Conservation (phyloP, 305 asterid species). For the Vinca major region DNA sequence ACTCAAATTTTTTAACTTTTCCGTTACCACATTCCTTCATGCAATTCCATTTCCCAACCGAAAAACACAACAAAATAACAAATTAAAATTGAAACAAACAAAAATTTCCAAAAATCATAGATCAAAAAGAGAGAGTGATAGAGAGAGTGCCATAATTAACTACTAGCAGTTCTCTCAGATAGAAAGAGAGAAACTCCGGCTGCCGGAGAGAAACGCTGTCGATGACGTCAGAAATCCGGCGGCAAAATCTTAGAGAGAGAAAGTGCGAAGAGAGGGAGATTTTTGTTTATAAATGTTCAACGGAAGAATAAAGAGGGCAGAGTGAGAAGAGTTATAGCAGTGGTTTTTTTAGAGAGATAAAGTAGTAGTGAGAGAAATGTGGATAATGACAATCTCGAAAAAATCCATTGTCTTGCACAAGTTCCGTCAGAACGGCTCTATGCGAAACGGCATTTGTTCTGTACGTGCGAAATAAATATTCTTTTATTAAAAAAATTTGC, state of each 20-base stretch:
- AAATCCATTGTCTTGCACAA: neutral
- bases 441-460: too few relatives aligned
- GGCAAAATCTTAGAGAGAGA: conserved; percentile 20
- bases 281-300: neutral
- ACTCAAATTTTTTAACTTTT: too few relatives aligned
- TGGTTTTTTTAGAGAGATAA: conserved; percentile 14
- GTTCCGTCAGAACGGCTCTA: too few relatives aligned
- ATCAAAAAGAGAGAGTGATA: neutral
- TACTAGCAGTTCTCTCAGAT: too few relatives aligned
- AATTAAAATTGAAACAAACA: too few relatives aligned
- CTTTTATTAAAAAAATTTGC: too few relatives aligned
- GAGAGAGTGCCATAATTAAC: neutral
- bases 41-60: too few relatives aligned
- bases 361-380: conserved; percentile 19
- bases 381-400: conserved; percentile 18
- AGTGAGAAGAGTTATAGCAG: neutral
- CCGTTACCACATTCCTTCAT: too few relatives aligned
- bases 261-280: conserved; percentile 14
- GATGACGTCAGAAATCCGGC: conserved; percentile 9
- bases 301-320: neutral
- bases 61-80: too few relatives aligned
- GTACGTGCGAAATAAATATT: too few relatives aligned
- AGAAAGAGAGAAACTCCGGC: neutral
- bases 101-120: too few relatives aligned
- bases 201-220: neutral